Conservation (phyloP, 1,139 yeast genomes). For the Protomyces macrosporus region DNA sequence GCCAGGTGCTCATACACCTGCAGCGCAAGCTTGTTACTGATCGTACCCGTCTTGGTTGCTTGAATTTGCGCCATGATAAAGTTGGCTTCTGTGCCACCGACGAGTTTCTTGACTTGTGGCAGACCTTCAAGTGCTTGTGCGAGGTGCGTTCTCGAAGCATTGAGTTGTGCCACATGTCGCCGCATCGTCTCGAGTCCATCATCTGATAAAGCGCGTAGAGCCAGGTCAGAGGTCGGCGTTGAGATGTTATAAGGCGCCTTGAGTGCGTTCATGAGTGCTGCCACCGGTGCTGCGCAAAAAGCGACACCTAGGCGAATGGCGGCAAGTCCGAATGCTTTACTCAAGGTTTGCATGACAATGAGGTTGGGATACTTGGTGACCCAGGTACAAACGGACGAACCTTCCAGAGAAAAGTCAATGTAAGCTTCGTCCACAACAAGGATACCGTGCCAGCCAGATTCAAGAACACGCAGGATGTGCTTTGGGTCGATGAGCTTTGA, state of each 20-base stretch:
- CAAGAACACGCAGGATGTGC: conserved; percentile 50
- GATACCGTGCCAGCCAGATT: conserved; percentile 64
- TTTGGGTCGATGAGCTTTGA: conserved; percentile 55
- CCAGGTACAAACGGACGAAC: conserved; percentile 70
- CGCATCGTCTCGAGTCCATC: conserved; percentile 60
- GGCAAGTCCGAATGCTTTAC: conserved; percentile 93
- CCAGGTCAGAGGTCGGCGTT: conserved; percentile 69
- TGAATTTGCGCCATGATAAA: conserved; percentile 70
- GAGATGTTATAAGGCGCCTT: conserved; percentile 95
- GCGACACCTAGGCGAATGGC: conserved; percentile 90
- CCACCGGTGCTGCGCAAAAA: conserved; percentile 55
- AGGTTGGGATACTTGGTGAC: conserved; percentile 78
- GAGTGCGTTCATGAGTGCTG: conserved; percentile 72
- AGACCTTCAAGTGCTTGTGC: conserved; percentile 52
- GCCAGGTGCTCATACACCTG: conserved; percentile 66
- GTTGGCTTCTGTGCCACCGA: conserved; percentile 88
- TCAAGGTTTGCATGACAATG: conserved; percentile 83
- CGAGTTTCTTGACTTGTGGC: conserved; percentile 60
- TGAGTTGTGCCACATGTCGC: conserved; percentile 48
- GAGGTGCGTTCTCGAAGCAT: conserved; percentile 52
- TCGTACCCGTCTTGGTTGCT: conserved; percentile 51
- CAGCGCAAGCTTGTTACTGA: conserved; percentile 66
- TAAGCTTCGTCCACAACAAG: conserved; percentile 93
- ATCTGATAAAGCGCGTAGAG: conserved; percentile 61
- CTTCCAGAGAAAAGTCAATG: conserved; percentile 63